These are phyloP conservation scores for Lentinula lateritia DNA, from an alignment of 768 basidiomycete genomes.

Conservation along the genomic window DNA sequence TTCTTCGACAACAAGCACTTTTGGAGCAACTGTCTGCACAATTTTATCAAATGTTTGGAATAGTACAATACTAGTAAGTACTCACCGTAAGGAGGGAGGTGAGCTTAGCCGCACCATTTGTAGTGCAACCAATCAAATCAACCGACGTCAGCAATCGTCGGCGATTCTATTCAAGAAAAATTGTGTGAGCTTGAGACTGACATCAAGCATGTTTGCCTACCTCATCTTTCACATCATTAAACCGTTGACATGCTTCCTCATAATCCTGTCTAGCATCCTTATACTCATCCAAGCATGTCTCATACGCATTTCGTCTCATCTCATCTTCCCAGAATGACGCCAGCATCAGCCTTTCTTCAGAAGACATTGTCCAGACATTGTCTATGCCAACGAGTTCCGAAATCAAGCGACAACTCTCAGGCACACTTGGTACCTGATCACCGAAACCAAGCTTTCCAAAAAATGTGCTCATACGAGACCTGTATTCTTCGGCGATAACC, in stretches of 20 bases:
- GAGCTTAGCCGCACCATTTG: conserved; percentile 71
- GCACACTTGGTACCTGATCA: conserved; percentile 29
- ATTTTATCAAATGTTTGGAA: neutral
- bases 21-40: conserved; percentile 49
- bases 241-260: conserved; percentile 28
- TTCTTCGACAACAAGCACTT: conserved; percentile 69
- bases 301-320: conserved; percentile 26
- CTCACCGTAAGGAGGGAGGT: conserved; percentile 49
- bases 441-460: conserved; percentile 31
- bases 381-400: conserved; percentile 27
- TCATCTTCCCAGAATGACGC: conserved; percentile 41
- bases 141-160: conserved; percentile 46
- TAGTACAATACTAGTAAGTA: neutral
- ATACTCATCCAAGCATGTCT: conserved; percentile 34
- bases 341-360: conserved; percentile 39
- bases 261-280: conserved; percentile 31
- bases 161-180: conserved; percentile 37
- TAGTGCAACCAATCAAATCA: conserved; percentile 73
- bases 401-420: conserved; percentile 30
- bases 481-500: neutral
- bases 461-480: conserved; percentile 18
- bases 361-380: conserved; percentile 52
- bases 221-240: conserved; percentile 45
- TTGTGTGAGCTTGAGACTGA: neutral
- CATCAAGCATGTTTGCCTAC: conserved; percentile 22